These are phyloP conservation scores for Tetragonia tetragonoides DNA, from an alignment of 148 eudicot genomes.

Conservation along the genomic window DNA sequence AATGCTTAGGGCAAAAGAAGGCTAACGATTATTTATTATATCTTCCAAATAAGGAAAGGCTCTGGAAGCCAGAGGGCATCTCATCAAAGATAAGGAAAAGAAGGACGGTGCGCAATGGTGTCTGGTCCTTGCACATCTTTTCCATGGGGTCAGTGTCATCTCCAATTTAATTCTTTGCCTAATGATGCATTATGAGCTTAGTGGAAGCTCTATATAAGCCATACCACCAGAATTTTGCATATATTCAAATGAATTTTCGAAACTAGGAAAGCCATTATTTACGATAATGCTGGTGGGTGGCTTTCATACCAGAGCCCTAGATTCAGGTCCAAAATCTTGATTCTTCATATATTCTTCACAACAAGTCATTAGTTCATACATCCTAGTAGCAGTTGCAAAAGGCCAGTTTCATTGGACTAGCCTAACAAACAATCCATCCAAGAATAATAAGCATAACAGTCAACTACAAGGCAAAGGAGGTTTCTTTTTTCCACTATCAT, in stretches of 20 bases:
- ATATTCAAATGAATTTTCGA: conserved; percentile 12
- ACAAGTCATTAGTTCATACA: background rate
- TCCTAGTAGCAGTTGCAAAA: background rate
- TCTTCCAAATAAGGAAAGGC: conserved; percentile 24
- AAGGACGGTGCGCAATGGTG: background rate
- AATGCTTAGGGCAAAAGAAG: conserved; percentile 16
- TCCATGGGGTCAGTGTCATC: conserved; percentile 12
- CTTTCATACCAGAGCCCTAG: conserved; percentile 6
- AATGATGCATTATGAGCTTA: conserved; percentile 22
- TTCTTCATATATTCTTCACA: conserved; percentile 12
- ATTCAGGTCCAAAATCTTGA: conserved; percentile 7
- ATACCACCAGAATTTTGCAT: conserved; percentile 4
- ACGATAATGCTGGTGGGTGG: background rate
- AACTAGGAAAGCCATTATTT: conserved; percentile 6
- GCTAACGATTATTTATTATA: conserved; percentile 20
- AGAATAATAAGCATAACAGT: conserved; percentile 4
- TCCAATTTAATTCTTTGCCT: conserved; percentile 7
- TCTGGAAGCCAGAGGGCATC: conserved; percentile 15
- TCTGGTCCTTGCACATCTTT: conserved; percentile 1
- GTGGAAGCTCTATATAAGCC: conserved; percentile 18
- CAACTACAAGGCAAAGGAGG: conserved; percentile 3
- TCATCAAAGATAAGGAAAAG: conserved; percentile 5
- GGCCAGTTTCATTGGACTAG: conserved; percentile 3
- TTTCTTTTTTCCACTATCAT: background rate
- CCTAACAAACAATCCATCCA: background rate